These are phyloP conservation scores for Chaetomiaceae sp. DNA, from an alignment of 2,329 filamentous ascomycete species.

Conservation along the genomic window DNA sequence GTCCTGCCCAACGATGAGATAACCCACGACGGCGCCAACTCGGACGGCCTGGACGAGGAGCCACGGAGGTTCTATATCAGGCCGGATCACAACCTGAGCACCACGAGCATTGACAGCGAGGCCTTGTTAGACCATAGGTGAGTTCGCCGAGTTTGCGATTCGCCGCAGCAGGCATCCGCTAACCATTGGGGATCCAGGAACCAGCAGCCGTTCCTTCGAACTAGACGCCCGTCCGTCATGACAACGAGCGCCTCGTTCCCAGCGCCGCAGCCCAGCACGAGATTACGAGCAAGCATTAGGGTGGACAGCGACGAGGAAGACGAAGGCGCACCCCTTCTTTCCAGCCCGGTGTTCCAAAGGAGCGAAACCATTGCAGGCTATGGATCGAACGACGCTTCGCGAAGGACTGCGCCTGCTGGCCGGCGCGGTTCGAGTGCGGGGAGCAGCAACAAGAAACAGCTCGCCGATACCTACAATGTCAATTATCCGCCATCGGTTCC, in stretches of 20 bases:
- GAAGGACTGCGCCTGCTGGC: slow-evolving; percentile 33
- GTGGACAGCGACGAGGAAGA: slow-evolving; percentile 49
- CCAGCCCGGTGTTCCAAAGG: slow-evolving; percentile 37
- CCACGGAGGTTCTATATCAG: slow-evolving; percentile 47
- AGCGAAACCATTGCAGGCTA: slow-evolving; percentile 36
- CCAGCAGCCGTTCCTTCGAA: slow-evolving; percentile 56
- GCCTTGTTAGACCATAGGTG: slow-evolving; percentile 82
- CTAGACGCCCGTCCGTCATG: slow-evolving; percentile 56
- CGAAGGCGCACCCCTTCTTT: slow-evolving; percentile 54
- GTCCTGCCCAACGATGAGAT: slow-evolving; percentile 58
- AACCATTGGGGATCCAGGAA: slow-evolving; percentile 39
- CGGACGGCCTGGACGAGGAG: slow-evolving; percentile 31
- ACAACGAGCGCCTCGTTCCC: slow-evolving; percentile 34
- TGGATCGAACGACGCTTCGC: slow-evolving; percentile 39
- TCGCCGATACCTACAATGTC: slow-evolving; percentile 53
- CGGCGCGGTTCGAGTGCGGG: slow-evolving; percentile 49
- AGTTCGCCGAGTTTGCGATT: slow-evolving; percentile 17
- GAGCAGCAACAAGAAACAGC: slow-evolving; percentile 39
- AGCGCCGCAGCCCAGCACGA: slow-evolving; percentile 32
- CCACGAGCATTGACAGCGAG: slow-evolving; percentile 85
- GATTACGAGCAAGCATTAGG: slow-evolving; percentile 27
- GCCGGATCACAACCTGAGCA: slow-evolving; percentile 61
- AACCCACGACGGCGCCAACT: slow-evolving; percentile 32
- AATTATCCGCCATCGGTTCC: slow-evolving; percentile 68
- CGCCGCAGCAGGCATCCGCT: slow-evolving; percentile 5